Percentiles rank a stretch among this genome's conserved stretches.
phyloP scores from a whole-genome alignment of 805 yeast species.

The Deakozyma indianensis region DNA sequence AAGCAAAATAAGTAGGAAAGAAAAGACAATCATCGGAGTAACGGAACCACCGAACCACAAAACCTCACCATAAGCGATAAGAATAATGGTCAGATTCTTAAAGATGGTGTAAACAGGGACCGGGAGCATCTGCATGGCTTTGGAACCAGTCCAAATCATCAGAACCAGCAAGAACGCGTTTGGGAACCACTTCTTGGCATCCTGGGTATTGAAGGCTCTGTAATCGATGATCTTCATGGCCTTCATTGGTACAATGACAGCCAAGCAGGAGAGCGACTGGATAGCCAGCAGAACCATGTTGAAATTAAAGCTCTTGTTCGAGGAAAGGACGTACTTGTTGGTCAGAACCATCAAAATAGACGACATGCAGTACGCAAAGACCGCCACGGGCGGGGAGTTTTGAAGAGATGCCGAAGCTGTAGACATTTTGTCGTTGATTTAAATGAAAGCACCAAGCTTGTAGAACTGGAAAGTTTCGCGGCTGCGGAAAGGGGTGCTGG shows the following conservation, averaged over 20 bases:
- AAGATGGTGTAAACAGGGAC: conserved; percentile 96
- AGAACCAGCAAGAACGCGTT: conserved; percentile 76
- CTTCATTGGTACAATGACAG: conserved; percentile 60
- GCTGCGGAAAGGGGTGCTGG: background rate
- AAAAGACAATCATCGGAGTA: conserved; percentile 75
- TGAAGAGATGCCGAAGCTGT: conserved; percentile 3
- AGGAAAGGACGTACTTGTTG: conserved; percentile 84
- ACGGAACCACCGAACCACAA: conserved; percentile 92
- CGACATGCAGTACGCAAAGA: conserved; percentile 60
- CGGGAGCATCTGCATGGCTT: conserved; percentile 79
- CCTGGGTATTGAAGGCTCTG: conserved; percentile 72
- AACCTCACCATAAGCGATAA: conserved; percentile 97
- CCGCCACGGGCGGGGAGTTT: conserved; percentile 24
- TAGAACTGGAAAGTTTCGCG: no score
- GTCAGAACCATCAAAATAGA: conserved; percentile 97
- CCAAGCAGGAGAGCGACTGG: conserved; percentile 74
- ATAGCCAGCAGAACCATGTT: conserved; percentile 82
- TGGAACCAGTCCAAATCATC: conserved; percentile 94
- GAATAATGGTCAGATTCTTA: conserved; percentile 91
- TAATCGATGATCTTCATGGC: conserved; percentile 63
- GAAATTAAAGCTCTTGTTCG: conserved; percentile 57
- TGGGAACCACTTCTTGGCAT: conserved; percentile 91
- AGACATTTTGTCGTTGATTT: no score
- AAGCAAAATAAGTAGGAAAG: conserved; percentile 83
- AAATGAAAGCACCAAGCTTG: no score